Conservation (phyloP, 441 rosid genomes). For the Monsonia emarginata region DNA sequence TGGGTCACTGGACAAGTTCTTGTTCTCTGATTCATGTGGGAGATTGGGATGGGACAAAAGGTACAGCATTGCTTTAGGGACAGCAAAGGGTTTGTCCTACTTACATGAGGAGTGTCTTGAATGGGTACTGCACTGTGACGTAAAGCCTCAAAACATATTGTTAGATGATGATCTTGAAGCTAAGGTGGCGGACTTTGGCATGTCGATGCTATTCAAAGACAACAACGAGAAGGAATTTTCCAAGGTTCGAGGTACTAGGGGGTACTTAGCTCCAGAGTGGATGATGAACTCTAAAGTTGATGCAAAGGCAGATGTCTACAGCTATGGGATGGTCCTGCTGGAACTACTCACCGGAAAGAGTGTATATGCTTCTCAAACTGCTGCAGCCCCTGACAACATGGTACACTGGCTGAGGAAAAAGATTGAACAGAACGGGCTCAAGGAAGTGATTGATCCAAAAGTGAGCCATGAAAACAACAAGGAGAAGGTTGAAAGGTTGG, state of each 20-base stretch:
- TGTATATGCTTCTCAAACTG: neutral
- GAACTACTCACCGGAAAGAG: neutral
- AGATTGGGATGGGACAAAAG: slow-evolving; percentile 20
- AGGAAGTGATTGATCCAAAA: neutral
- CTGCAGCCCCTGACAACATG: neutral
- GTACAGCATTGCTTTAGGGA: slow-evolving; percentile 22
- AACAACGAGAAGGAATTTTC: neutral
- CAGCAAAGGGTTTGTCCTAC: slow-evolving; percentile 27
- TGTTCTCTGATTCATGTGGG: slow-evolving; percentile 12
- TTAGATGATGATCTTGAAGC: slow-evolving; percentile 17
- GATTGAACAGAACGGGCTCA: neutral
- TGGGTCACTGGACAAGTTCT: neutral
- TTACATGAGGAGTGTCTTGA: neutral
- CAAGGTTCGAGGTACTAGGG: neutral
- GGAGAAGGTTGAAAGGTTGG: neutral
- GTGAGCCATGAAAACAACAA: neutral
- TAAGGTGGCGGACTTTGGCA: neutral
- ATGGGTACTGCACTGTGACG: neutral
- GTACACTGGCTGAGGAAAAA: neutral
- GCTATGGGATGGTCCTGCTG: neutral
- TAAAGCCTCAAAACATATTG: neutral
- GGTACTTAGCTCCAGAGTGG: neutral
- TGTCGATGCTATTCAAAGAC: slow-evolving; percentile 3
- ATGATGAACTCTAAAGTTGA: neutral
- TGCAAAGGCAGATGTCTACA: neutral